A percentile compares a stretch with the other conserved stretches of the same genome.
Evolutionary conservation across 352 stramenopile genomes (phyloP).

Genomic region (Pythium rhizo-oryzae): DNA sequence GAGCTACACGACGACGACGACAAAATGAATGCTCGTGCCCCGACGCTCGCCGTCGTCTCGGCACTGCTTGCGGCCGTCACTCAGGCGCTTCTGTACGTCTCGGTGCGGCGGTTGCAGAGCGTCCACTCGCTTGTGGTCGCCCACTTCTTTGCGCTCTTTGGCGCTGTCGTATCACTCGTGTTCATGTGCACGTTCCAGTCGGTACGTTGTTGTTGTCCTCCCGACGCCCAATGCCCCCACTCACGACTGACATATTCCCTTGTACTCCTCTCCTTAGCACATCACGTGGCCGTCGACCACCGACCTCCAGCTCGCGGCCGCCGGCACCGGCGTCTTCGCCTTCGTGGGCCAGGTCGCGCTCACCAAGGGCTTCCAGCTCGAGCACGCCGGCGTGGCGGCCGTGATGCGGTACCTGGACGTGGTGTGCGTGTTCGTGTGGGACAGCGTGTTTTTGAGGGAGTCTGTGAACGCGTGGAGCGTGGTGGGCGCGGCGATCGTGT

Average conservation of each 20-base stretch:
- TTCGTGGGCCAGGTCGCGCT: slow-evolving; percentile 67
- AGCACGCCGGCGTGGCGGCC: slow-evolving; percentile 62
- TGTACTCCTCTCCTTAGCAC: slow-evolving; percentile 15
- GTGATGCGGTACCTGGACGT: slow-evolving; percentile 78
- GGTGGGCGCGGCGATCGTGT: slow-evolving; percentile 50
- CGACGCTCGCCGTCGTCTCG: slow-evolving; percentile 37
- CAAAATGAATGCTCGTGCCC: slow-evolving; percentile 14
- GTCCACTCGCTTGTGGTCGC: slow-evolving; percentile 53
- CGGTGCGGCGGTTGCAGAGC: slow-evolving; percentile 46
- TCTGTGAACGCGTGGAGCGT: slow-evolving; percentile 49
- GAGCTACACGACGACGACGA: slow-evolving; percentile 15
- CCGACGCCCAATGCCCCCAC: too few species aligned
- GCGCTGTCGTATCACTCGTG: slow-evolving; percentile 35
- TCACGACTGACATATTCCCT: too few species aligned
- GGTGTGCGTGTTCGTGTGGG: slow-evolving; percentile 70
- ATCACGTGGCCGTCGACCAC: slow-evolving; percentile 41
- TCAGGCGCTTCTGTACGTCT: slow-evolving; percentile 57
- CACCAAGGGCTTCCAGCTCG: slow-evolving; percentile 72
- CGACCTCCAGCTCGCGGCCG: slow-evolving; percentile 45
- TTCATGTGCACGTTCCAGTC: slow-evolving; percentile 49
- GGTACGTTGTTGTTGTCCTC: slow-evolving; percentile 24
- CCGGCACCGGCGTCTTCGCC: slow-evolving; percentile 41
- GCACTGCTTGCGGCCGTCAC: slow-evolving; percentile 42
- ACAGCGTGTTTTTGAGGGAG: slow-evolving; percentile 51
- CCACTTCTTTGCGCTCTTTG: slow-evolving; percentile 66